Evolutionary conservation across 345 rosid species (phyloP).

Genomic region (Rubroshorea leprosula): DNA sequence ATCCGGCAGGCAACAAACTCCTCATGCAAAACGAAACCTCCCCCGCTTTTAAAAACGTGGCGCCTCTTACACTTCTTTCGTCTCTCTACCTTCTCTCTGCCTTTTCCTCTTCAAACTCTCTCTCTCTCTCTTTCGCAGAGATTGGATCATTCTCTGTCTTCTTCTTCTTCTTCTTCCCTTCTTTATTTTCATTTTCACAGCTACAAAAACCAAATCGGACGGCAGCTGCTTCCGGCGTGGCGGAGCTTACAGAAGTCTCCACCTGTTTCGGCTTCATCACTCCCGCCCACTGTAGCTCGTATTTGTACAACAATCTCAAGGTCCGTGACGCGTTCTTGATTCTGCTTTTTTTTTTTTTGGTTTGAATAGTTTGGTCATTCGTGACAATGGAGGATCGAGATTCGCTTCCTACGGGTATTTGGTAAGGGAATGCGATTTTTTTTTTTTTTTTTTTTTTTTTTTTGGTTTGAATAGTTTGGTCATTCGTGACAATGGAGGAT

Average conservation of each 20-base stretch:
- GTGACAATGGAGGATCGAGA: background rate
- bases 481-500: background rate
- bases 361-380: too few species aligned
- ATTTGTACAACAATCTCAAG: background rate
- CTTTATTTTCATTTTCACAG: too few species aligned
- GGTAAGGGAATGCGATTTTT: too few species aligned
- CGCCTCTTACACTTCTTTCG: conserved; percentile 14
- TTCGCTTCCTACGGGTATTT: too few species aligned
- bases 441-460: background rate
- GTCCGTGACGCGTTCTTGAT: conserved; percentile 1
- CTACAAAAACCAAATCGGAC: background rate
- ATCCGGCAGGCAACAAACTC: background rate
- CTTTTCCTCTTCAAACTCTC: background rate
- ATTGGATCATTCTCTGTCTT: background rate
- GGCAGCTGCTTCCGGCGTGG: background rate
- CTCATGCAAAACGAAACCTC: background rate
- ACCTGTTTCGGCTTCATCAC: background rate
- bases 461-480: too few species aligned
- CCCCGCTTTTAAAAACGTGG: conserved; percentile 24
- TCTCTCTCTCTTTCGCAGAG: background rate
- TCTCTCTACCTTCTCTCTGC: conserved; percentile 6
- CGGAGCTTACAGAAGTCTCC: background rate
- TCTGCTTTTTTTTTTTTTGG: too few species aligned
- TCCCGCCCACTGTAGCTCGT: background rate
- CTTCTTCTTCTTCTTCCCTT: background rate